Conservation (phyloP, 2,329 filamentous ascomycete genomes). For the Pyricularia sp. region DNA sequence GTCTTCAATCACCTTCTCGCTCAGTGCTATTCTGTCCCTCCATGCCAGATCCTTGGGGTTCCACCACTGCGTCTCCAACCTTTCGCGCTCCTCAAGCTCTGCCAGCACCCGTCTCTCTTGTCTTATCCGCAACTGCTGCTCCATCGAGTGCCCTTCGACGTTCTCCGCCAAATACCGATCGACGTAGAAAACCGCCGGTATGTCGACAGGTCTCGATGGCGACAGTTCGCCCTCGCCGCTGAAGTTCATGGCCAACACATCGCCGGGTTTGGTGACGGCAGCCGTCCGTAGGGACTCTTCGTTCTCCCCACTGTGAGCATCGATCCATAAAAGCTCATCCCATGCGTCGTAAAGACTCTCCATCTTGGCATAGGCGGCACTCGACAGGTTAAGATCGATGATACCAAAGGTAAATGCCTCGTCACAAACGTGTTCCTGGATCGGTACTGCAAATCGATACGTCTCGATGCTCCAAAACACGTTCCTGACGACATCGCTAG, state of each 20-base stretch:
- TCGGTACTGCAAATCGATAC: not conserved
- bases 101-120: constrained; percentile 6
- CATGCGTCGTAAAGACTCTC: constrained; percentile 24
- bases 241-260: constrained; percentile 11
- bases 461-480: not conserved
- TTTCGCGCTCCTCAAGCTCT: constrained; percentile 5
- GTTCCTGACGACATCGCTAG: not conserved
- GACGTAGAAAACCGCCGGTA: constrained; percentile 12
- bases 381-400: constrained; percentile 33
- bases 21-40: constrained; percentile 8
- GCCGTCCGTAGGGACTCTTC: constrained; percentile 6
- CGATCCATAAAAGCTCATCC: constrained; percentile 18
- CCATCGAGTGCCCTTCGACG: constrained; percentile 6
- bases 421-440: not conserved
- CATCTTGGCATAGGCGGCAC: constrained; percentile 76
- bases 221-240: constrained; percentile 5
- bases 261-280: constrained; percentile 3
- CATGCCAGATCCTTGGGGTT: constrained; percentile 3
- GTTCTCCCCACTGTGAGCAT: not conserved
- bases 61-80: constrained; percentile 6
- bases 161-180: constrained; percentile 14
- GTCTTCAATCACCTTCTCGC: constrained; percentile 9
- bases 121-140: constrained; percentile 9
- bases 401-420: not conserved
- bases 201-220: constrained; percentile 8